Base-by-base conservation (phyloP, 495 filamentous ascomycete genomes). In the Hypoxylon intermedium region DNA sequence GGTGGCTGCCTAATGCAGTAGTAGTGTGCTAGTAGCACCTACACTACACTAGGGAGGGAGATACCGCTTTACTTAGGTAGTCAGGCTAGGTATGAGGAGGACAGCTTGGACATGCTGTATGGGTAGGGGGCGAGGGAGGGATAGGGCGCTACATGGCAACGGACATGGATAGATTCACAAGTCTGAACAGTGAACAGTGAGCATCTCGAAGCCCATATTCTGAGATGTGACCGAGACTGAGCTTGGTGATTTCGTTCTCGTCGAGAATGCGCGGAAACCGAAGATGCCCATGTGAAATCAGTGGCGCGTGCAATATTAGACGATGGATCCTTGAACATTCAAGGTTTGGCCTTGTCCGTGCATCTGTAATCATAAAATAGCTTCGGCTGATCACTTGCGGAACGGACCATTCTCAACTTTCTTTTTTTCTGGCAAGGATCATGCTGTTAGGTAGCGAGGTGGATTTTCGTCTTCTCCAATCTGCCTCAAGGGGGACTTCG, bases 371-470 rank as follows among this genome's bases (percentile, higher is more conserved):
- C 20, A 48, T 15, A 61, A 19, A 47, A 47, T 38, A 30, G 54
- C 49, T 64, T 59, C 60, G 49, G 60, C 36, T 44, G 60, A 58
- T 58, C 60, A 33, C 49, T n/a, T 59, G 54, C 60, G 60, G 60
- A 59, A 64, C 60, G 60, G 60, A 50, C 54, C 60, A 59, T 59
- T 38, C n/a, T 53, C 38, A 57, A 59, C 21, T 24, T 50, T 58
- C 21, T 49, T 33, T 36, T 41, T 43, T 36, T 5, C 33, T 2
- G 38, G 47, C 24, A 57, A 37, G 49, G 60, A 53, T 42, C 42
- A 42, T 41, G 53, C 36, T 45, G n/a, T 33, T 9, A 46, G 36
- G 15, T 38, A 19, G 5, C 36, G 21, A 38, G 31, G 18, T 51
- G 31, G 43, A 44, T 63, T 49, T 26, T 47, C 59, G 46, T 43